Evolutionary conservation across 306 rosid species (phyloP), one percentile per base, ranked within the genome.

Genomic region (Rosa rugosa): DNA sequence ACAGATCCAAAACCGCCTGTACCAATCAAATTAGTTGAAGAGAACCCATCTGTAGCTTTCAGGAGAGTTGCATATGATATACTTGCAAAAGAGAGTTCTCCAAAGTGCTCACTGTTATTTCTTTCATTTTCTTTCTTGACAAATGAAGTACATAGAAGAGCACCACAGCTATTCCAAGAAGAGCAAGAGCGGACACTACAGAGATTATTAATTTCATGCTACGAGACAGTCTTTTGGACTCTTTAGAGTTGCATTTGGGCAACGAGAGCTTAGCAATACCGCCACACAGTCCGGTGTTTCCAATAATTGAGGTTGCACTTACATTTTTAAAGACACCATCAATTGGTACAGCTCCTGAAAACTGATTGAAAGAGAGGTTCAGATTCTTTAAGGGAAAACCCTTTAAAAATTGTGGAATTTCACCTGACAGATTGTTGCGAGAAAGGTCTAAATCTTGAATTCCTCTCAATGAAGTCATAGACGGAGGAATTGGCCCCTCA

Each of bases 281-380:
- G 2, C 87, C 88, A 69, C 87, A 84, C 23, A 84, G 88, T 50
- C 41, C 31, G 34, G 42, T n/a, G 67, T 80, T 80, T 22, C 79
- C 79, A 0, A 5, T 2, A 7, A 80, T 11, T 42, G 60, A 73
- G 34, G 42, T 12, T 5, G 51, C 64, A 53, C 75, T 65, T 42
- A 51, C 5, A 31, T 81, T 82, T 51, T 36, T 51, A 25, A 89
- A 86, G 16, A 79, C 77, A 5, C 87, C 82, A 69, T 73, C 59
- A 18, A 2, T 40, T 2, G 90, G 92, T 49, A 86, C 79, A 22
- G 78, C 85, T 11, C 92, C 88, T 11, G n/a, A 50, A 3, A 86
- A 79, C 73, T 80, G 53, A 77, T 84, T 84, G 34, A 47, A 80
- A 11, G 90, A 88, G 6, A 88, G n/a, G 63, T 84, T 17, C 2